Conservation (phyloP, 768 basidiomycete genomes). For the Mycena kentingensis region DNA sequence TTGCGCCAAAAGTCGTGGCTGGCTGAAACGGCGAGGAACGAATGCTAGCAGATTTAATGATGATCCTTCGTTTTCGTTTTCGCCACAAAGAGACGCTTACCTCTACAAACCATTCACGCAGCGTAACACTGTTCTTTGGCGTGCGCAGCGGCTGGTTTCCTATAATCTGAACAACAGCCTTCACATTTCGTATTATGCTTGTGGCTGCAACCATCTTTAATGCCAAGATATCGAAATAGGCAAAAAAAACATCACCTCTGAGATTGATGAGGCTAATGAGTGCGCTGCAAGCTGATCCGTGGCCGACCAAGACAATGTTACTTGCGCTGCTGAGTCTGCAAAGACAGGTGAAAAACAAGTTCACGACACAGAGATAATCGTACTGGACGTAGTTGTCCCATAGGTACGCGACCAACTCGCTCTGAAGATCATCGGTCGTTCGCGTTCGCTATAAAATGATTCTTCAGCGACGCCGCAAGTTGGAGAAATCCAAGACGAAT, state of each 20-base stretch:
- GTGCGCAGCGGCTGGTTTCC: conserved; percentile 61
- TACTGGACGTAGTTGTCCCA: conserved; percentile 98
- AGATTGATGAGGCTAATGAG: conserved; percentile 73
- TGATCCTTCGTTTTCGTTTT: background rate
- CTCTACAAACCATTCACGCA: conserved; percentile 73
- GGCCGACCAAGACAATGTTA: conserved; percentile 80
- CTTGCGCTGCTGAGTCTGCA: conserved; percentile 70
- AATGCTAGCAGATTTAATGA: conserved; percentile 53
- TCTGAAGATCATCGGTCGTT: conserved; percentile 50
- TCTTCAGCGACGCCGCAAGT: no score
- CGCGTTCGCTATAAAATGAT: conserved; percentile 32
- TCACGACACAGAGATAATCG: conserved; percentile 27
- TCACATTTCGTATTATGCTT: conserved; percentile 63
- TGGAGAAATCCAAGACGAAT: background rate
- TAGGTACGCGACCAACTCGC: conserved; percentile 73
- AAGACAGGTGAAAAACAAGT: conserved; percentile 7
- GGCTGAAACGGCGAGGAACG: conserved; percentile 67
- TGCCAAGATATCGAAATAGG: background rate
- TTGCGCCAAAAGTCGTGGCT: conserved; percentile 57
- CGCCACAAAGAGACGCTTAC: conserved; percentile 37
- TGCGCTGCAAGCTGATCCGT: conserved; percentile 80
- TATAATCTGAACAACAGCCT: conserved; percentile 76
- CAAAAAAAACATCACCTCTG: conserved; percentile 53
- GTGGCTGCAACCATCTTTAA: conserved; percentile 36
- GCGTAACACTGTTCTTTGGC: conserved; percentile 56